Conservation (phyloP, 331 rosid species). For the Spiraea crenata region DNA sequence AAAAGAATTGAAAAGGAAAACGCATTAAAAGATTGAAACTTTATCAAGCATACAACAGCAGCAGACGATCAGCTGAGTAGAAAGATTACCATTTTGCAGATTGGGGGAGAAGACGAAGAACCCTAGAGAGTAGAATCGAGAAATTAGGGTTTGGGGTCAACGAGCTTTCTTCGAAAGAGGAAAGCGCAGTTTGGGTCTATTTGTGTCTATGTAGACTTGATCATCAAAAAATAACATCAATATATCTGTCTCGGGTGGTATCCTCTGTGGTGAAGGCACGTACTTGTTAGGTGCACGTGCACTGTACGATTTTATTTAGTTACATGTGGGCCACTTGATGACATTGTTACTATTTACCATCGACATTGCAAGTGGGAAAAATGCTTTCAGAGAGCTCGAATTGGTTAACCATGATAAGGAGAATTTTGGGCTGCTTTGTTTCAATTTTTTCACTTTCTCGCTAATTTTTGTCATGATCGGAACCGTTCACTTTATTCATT, state of each 20-base stretch:
- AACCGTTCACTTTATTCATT: too few species aligned
- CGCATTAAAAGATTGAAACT: neutral
- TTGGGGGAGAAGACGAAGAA: neutral
- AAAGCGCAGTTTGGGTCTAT: neutral
- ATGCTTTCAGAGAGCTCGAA: too few species aligned
- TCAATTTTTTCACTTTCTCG: too few species aligned
- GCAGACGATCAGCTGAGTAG: neutral
- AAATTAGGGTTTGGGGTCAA: conserved; percentile 20
- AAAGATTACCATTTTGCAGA: conserved; percentile 14
- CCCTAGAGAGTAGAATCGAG: conserved; percentile 1
- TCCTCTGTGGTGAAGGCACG: neutral
- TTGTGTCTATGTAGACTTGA: neutral
- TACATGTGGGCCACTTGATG: too few species aligned
- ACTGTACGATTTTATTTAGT: too few species aligned
- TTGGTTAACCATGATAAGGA: too few species aligned
- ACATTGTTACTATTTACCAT: too few species aligned
- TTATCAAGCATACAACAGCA: neutral
- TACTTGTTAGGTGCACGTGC: neutral
- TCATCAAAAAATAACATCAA: neutral
- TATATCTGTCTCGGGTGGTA: neutral
- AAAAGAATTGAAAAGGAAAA: neutral
- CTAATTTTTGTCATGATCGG: too few species aligned
- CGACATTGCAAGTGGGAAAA: too few species aligned
- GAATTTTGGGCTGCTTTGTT: too few species aligned
- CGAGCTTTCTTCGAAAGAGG: conserved; percentile 1